Conservation (phyloP, 2,329 filamentous ascomycete genomes). For the Ceratocystis ficicola region DNA sequence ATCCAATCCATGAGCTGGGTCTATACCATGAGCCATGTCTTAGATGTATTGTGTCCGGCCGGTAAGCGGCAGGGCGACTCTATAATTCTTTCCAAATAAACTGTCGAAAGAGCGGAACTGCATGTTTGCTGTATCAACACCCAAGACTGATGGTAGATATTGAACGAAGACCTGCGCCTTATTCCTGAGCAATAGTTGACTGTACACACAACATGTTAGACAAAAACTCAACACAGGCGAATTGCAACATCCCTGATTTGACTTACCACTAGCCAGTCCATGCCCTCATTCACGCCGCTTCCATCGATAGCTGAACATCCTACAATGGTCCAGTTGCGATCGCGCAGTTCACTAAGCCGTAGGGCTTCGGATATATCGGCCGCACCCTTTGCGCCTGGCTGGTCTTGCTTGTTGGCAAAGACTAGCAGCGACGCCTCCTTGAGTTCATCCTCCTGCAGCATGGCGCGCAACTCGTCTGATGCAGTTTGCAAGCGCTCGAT, state of each 20-base stretch:
- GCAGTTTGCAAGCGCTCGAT: constrained; percentile 89
- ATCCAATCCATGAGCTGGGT: neutral
- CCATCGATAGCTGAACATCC: constrained; percentile 94
- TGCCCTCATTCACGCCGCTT: constrained; percentile 86
- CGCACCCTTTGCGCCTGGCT: constrained; percentile 89
- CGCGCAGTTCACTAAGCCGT: constrained; percentile 77
- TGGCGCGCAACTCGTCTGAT: constrained; percentile 80
- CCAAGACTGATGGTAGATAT: neutral
- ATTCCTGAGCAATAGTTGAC: constrained; percentile 10
- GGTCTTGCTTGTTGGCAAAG: constrained; percentile 98
- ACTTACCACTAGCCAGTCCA: constrained; percentile 94
- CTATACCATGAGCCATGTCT: neutral
- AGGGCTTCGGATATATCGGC: constrained; percentile 93
- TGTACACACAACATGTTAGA: constrained; percentile 6
- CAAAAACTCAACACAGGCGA: neutral
- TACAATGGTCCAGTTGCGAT: constrained; percentile 98
- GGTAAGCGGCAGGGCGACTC: neutral
- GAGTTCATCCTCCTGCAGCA: constrained; percentile 95
- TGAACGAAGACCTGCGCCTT: neutral
- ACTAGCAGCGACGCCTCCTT: constrained; percentile 85
- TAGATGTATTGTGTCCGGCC: neutral
- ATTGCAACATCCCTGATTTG: neutral
- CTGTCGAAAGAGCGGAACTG: neutral
- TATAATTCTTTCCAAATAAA: neutral
- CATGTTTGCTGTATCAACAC: neutral